A percentile compares a stretch with the other conserved stretches of the same genome.
phyloP scores from a whole-genome alignment of 139 green algal species.

The Spirogloea muscicola region DNA sequence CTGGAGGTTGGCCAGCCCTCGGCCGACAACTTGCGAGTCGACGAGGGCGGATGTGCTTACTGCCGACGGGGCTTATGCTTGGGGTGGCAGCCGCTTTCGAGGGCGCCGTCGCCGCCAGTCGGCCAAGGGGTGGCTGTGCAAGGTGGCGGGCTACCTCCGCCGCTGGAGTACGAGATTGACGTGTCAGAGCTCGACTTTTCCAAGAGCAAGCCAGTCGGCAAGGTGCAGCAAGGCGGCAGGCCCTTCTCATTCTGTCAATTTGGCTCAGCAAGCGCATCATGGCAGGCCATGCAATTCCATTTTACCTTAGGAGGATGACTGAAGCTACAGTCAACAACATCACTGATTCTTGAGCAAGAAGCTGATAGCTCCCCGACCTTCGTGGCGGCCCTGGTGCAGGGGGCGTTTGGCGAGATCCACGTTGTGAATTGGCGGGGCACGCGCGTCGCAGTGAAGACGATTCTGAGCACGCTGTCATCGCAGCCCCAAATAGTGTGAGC shows the following conservation, averaged over 20 bases:
- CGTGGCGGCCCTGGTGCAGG: conserved; percentile 17
- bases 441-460: conserved; percentile 51
- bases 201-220: background rate
- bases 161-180: conserved; percentile 22
- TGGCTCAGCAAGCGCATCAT: background rate
- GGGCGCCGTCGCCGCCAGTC: too few species aligned
- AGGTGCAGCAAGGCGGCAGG: conserved; percentile 1
- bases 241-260: background rate
- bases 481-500: conserved; percentile 34
- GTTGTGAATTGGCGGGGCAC: conserved; percentile 52
- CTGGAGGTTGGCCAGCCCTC: too few species aligned
- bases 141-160: background rate
- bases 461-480: conserved; percentile 22
- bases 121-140: too few species aligned
- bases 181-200: conserved; percentile 16
- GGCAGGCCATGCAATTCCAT: background rate
- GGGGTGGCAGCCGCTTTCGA: too few species aligned
- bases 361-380: background rate
- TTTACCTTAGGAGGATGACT: background rate
- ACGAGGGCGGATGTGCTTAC: too few species aligned
- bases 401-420: conserved; percentile 53
- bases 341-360: background rate
- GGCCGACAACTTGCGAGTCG: too few species aligned
- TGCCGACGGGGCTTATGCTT: too few species aligned
- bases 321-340: background rate